These are phyloP conservation scores for Thinopyrum obtusiflorum DNA, from an alignment of 202 grass and related monocot genomes.

Conservation along the genomic window DNA sequence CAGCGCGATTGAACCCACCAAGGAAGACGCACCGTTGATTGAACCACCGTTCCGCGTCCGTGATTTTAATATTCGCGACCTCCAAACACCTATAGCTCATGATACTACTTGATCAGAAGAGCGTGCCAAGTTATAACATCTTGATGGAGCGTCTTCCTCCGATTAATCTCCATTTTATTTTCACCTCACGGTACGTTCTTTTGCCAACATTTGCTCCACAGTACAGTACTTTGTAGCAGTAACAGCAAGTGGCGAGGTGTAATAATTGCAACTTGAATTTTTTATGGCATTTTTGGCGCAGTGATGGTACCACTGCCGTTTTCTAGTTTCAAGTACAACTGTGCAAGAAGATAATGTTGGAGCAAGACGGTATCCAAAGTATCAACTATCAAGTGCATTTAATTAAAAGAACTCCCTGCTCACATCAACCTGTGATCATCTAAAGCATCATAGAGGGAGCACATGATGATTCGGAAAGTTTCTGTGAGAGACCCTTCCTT, in stretches of 20 bases:
- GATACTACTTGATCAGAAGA: too few species aligned
- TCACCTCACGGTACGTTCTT: not conserved
- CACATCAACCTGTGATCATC: slow-evolving; percentile 6
- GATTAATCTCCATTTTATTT: not conserved
- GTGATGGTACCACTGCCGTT: slow-evolving; percentile 3
- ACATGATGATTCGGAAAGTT: not conserved
- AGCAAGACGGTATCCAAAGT: slow-evolving; percentile 11
- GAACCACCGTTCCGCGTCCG: too few species aligned
- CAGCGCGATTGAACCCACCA: too few species aligned
- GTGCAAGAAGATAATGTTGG: slow-evolving; percentile 13
- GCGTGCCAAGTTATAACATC: too few species aligned
- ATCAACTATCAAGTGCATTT: not conserved
- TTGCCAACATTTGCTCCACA: not conserved
- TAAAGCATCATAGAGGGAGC: slow-evolving; percentile 9
- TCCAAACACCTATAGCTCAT: too few species aligned
- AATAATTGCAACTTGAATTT: not conserved
- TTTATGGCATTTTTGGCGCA: not conserved
- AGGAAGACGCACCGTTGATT: too few species aligned
- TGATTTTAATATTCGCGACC: too few species aligned
- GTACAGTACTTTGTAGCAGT: not conserved
- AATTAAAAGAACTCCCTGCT: not conserved
- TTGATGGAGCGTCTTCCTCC: not conserved
- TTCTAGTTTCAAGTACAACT: slow-evolving; percentile 35
- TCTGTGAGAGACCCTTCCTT: not conserved
- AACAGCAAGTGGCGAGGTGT: not conserved